These are phyloP conservation scores for Mycena galopus DNA, from an alignment of 768 basidiomycete species.

Conservation along the genomic window DNA sequence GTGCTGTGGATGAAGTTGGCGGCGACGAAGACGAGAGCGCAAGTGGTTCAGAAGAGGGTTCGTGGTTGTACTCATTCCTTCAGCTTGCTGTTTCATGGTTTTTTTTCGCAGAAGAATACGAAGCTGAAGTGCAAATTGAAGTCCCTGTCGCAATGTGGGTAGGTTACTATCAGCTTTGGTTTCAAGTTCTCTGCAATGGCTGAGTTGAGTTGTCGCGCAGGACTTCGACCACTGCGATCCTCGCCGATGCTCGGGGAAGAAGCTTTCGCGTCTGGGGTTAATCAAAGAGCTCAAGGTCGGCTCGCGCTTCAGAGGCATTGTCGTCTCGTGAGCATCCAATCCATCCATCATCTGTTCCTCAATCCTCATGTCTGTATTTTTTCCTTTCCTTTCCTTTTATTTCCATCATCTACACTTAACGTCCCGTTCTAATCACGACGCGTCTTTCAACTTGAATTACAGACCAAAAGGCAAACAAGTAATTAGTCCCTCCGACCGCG, in stretches of 20 bases:
- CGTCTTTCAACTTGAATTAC: conserved; percentile 20
- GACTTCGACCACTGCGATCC: conserved; percentile 99
- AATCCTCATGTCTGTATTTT: not conserved
- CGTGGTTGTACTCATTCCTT: not conserved
- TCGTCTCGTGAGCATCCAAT: conserved; percentile 83
- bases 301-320: conserved; percentile 89
- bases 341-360: not conserved
- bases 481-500: conserved; percentile 87
- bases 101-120: conserved; percentile 36
- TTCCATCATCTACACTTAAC: not conserved
- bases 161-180: conserved; percentile 47
- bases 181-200: not conserved
- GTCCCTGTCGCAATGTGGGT: conserved; percentile 98
- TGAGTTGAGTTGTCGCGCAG: conserved; percentile 53
- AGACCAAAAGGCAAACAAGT: conserved; percentile 88
- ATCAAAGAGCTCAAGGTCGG: conserved; percentile 89
- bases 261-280: conserved; percentile 86
- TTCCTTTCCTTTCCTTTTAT: not conserved
- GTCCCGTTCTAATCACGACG: not conserved
- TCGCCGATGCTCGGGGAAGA: conserved; percentile 85
- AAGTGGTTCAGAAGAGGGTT: conserved; percentile 41
- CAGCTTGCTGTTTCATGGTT: not conserved
- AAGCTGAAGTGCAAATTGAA: conserved; percentile 50
- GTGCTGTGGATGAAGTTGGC: conserved; percentile 64
- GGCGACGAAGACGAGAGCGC: conserved; percentile 53